Evolutionary conservation across 2,329 filamentous ascomycete genomes (phyloP), one percentile per base, ranked within the genome.

Genomic region (Gliomastix tumulicola): DNA sequence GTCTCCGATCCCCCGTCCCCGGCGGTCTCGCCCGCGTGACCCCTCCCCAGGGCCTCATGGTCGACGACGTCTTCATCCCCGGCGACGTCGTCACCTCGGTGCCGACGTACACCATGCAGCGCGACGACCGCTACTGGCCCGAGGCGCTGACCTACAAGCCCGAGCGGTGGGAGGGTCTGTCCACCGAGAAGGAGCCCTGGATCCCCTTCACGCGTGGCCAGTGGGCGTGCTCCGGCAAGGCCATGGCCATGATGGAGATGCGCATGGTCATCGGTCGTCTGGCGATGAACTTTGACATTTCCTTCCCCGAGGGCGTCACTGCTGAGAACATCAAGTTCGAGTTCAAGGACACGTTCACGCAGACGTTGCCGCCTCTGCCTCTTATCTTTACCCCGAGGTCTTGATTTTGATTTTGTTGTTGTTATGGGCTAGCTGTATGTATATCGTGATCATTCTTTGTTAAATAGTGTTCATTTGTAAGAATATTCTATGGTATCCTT

Each of bases 41-140:
- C 4, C 59, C 60, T 1, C 51, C 52, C 1, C 53, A 58, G 35
- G 62, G 62, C 5, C 38, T 57, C 22, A 42, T 44, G 7, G 46
- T 64, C 8, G 56, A 46, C 8, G 43, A 49, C 3, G 37, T 34
- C 1, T 49, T 48, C 25, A 51, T 60, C 22, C 56, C 56, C 2
- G 56, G 55, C 3, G 44, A 54, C 35, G 51, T 49, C 5, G 53
- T 55, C 15, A 44, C 56, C 19, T 46, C 49, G 8, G 32, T 55
- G 12, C 55, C 56, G 1, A 44, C 44, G 3, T 47, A 54, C 28
- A 49, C 48, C 3, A 43, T 54, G 33, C 36, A 38, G 32, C 36
- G 36, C 31, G 36, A 38, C 31, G 31, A 16, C 21, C 36, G 36
- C 15, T 38, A 38, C 36, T 38, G 36, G 36, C 17, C 31, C 31